phyloP scores from a whole-genome alignment of 1,284 basidiomycete species.

The Takashimella koratensis region DNA sequence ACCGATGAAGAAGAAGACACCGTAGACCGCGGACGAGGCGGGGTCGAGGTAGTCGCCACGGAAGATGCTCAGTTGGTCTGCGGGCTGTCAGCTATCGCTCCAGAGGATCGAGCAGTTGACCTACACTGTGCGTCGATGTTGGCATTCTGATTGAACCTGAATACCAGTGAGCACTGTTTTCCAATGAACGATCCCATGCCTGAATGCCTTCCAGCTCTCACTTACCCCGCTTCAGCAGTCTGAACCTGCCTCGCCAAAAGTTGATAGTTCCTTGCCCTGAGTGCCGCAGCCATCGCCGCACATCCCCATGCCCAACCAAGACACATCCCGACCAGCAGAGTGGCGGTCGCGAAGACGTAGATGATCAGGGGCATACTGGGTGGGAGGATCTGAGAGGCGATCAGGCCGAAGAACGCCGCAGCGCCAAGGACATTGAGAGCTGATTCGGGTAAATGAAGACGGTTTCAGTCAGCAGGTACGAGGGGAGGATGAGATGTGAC shows the following conservation, averaged over 20 bases:
- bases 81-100: neutral
- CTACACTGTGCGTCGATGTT: conserved; percentile 54
- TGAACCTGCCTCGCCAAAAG: conserved; percentile 55
- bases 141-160: conserved; percentile 52
- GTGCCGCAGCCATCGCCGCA: conserved; percentile 65
- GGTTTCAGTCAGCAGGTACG: neutral
- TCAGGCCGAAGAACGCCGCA: conserved; percentile 41
- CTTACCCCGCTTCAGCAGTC: conserved; percentile 53
- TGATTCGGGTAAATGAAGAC: conserved; percentile 1
- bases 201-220: too few relatives aligned
- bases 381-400: conserved; percentile 40
- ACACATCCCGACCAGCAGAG: conserved; percentile 58
- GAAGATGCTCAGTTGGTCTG: conserved; percentile 56
- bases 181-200: too few relatives aligned
- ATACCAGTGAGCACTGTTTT: neutral
- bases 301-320: conserved; percentile 72
- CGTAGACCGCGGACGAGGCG: conserved; percentile 57
- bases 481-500: conserved; percentile 7
- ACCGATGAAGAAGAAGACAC: conserved; percentile 66
- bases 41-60: conserved; percentile 66
- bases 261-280: conserved; percentile 57
- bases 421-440: conserved; percentile 27
- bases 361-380: conserved; percentile 41
- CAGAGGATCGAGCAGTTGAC: neutral
- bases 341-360: conserved; percentile 50